Conservation (phyloP, 2,329 filamentous ascomycete species). For the Calonectria pseudoturangicola region DNA sequence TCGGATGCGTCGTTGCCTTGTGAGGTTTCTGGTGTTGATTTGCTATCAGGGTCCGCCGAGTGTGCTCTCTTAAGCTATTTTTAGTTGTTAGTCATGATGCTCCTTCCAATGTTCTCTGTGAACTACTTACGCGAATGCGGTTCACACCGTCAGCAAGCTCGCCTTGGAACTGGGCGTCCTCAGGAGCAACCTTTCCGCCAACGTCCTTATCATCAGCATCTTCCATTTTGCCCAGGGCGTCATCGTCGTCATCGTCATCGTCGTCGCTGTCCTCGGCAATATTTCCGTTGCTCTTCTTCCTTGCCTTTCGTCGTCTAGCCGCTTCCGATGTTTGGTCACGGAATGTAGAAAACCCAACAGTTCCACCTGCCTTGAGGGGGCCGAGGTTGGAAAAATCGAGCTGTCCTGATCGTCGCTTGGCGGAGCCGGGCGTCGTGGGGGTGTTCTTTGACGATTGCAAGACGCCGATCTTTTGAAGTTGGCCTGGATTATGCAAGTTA, state of each 20-base stretch:
- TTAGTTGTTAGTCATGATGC: constrained; percentile 37
- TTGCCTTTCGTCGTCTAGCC: constrained; percentile 72
- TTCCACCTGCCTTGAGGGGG: constrained; percentile 89
- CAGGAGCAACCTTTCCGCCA: constrained; percentile 77
- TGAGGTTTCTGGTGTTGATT: constrained; percentile 58
- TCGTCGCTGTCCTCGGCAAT: constrained; percentile 85
- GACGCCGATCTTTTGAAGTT: constrained; percentile 98
- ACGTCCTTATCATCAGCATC: constrained; percentile 78
- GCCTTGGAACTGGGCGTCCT: constrained; percentile 82
- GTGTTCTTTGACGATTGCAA: constrained; percentile 80
- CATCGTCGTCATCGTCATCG: constrained; percentile 80
- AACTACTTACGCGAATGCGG: constrained; percentile 81
- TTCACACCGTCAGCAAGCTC: constrained; percentile 88
- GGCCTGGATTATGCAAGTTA: constrained; percentile 74
- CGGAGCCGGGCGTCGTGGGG: constrained; percentile 75
- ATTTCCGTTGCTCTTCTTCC: constrained; percentile 79
- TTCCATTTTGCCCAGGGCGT: constrained; percentile 78
- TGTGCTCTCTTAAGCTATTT: constrained; percentile 86
- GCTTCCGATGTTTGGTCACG: constrained; percentile 79
- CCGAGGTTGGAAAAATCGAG: constrained; percentile 90
- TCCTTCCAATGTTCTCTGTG: not conserved
- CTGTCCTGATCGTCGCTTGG: constrained; percentile 88
- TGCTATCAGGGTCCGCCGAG: constrained; percentile 80
- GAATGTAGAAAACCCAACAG: constrained; percentile 92
- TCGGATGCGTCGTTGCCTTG: constrained; percentile 67